Percentiles rank a stretch among this genome's conserved stretches.
These are phyloP conservation scores for Peziza echinospora DNA, from an alignment of 495 filamentous ascomycete genomes.

Conservation along the genomic window DNA sequence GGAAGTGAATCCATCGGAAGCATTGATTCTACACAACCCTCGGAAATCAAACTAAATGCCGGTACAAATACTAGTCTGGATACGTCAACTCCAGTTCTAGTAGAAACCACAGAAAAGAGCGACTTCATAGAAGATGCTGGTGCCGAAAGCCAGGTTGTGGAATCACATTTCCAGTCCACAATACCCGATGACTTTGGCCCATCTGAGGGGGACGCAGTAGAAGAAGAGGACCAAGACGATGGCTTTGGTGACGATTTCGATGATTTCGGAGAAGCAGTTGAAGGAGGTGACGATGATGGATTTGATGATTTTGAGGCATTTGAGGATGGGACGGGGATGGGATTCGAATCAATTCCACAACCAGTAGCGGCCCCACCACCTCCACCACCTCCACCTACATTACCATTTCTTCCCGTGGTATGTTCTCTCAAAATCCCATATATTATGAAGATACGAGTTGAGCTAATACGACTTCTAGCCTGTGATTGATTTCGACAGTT, in stretches of 20 bases:
- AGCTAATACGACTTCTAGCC: conserved; percentile 4
- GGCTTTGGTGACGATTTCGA: conserved; percentile 48
- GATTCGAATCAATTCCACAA: conserved; percentile 42
- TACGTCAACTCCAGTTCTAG: no score
- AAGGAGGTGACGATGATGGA: conserved; percentile 48
- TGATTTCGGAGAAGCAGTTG: conserved; percentile 16
- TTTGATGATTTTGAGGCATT: conserved; percentile 98
- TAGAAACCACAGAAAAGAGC: no score
- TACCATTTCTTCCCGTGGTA: conserved; percentile 9
- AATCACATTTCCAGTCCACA: no score
- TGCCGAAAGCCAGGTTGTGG: no score
- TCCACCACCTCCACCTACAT: conserved; percentile 7
- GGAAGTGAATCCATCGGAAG: no score
- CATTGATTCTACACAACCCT: no score
- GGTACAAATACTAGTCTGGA: no score
- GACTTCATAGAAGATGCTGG: no score
- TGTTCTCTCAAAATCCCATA: background rate
- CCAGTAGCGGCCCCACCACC: conserved; percentile 25
- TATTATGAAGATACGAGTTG: background rate
- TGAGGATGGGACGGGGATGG: conserved; percentile 48
- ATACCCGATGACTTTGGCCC: background rate
- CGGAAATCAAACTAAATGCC: no score
- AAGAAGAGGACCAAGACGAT: conserved; percentile 34
- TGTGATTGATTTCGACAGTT: conserved; percentile 47
- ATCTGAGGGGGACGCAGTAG: conserved; percentile 23